These are phyloP conservation scores for Taxillus chinensis DNA, from an alignment of 164 flowering plant genomes.

Conservation along the genomic window DNA sequence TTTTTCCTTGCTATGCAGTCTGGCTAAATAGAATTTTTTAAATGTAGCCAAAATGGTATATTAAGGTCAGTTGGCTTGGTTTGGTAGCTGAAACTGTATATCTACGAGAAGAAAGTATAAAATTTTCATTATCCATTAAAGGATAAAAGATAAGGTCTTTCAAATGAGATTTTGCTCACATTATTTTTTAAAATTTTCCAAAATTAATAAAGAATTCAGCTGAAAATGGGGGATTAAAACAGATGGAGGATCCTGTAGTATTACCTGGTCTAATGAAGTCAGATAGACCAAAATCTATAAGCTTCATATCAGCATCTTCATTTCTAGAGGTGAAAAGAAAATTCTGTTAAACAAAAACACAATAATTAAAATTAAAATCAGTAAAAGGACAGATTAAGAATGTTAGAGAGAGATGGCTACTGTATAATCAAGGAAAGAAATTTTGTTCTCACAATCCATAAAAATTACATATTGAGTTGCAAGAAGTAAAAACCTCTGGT, in stretches of 20 bases:
- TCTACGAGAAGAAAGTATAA: too few relatives aligned
- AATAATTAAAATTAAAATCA: background rate
- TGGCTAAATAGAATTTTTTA: too few relatives aligned
- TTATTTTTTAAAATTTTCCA: background rate
- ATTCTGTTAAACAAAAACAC: conserved; percentile 48
- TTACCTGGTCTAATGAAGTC: conserved; percentile 88
- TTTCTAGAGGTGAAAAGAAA: conserved; percentile 74
- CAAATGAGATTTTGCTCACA: background rate
- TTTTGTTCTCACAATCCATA: background rate
- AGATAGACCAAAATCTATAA: conserved; percentile 98
- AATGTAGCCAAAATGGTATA: too few relatives aligned
- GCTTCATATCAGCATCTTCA: conserved; percentile 90
- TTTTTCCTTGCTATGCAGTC: too few relatives aligned
- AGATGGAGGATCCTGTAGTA: background rate
- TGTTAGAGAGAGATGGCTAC: background rate
- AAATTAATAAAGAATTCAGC: background rate
- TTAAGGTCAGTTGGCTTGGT: too few relatives aligned
- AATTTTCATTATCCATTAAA: too few relatives aligned
- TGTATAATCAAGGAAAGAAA: background rate
- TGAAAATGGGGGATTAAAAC: background rate
- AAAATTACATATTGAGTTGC: background rate
- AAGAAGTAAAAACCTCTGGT: conserved; percentile 55
- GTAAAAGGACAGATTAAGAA: background rate
- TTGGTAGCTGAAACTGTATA: too few relatives aligned
- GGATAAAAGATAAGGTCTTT: background rate